Evolutionary conservation across 2,329 filamentous ascomycete species (phyloP).

Genomic region (Fusarium redolens): DNA sequence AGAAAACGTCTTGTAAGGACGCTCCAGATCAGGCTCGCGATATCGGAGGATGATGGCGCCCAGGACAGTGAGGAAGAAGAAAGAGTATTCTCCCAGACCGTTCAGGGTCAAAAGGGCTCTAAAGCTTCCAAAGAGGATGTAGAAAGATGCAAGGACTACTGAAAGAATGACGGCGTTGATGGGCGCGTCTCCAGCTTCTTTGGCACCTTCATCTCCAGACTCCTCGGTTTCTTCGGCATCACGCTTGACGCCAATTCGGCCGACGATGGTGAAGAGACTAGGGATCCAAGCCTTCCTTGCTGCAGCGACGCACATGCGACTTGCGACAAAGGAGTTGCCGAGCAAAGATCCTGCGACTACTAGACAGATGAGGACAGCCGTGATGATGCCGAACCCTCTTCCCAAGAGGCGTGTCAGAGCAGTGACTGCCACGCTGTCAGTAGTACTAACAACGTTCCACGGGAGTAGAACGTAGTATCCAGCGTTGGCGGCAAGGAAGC

Average conservation of each 20-base stretch:
- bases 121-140: conserved; percentile 71
- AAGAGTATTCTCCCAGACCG: conserved; percentile 69
- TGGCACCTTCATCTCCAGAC: neutral
- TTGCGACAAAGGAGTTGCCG: conserved; percentile 71
- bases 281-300: conserved; percentile 65
- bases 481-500: conserved; percentile 69
- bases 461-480: conserved; percentile 72
- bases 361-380: conserved; percentile 67
- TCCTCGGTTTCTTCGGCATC: neutral
- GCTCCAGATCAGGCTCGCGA: conserved; percentile 63
- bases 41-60: conserved; percentile 67
- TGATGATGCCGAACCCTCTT: conserved; percentile 61
- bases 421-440: conserved; percentile 72
- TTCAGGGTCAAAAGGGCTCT: conserved; percentile 70
- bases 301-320: conserved; percentile 70
- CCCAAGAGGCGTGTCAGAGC: conserved; percentile 67
- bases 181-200: conserved; percentile 60
- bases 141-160: conserved; percentile 62
- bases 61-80: conserved; percentile 72
- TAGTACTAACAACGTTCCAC: conserved; percentile 67
- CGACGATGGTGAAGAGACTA: conserved; percentile 56
- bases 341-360: conserved; percentile 72
- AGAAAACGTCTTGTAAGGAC: conserved; percentile 67
- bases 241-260: conserved; percentile 52
- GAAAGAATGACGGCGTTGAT: conserved; percentile 66